phyloP scores from a whole-genome alignment of 163 green algal species.

The Picocystis sp. region DNA sequence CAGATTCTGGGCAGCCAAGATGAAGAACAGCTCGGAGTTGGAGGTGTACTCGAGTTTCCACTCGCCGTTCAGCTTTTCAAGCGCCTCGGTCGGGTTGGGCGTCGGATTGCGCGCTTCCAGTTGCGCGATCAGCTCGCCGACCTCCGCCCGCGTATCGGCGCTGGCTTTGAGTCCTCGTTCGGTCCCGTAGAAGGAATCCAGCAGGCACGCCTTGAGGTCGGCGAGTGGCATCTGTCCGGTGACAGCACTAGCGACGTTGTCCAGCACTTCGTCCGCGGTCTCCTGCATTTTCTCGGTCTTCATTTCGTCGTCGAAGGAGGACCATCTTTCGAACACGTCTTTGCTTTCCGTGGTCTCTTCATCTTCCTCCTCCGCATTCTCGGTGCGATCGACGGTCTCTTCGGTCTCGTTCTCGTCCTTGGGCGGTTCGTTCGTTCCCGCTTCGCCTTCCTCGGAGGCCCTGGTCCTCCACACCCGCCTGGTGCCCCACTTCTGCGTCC shows the following conservation, averaged over 20 bases:
- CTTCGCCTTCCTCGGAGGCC: no score
- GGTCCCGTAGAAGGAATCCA: conserved; percentile 54
- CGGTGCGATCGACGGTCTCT: no score
- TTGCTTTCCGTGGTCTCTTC: no score
- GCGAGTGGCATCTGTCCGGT: background rate
- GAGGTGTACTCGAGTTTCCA: conserved; percentile 53
- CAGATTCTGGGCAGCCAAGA: conserved; percentile 34
- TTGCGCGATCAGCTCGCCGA: conserved; percentile 59
- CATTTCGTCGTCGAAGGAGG: conserved; percentile 11
- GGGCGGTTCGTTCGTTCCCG: no score
- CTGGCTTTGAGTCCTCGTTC: conserved; percentile 41
- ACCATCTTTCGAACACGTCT: no score
- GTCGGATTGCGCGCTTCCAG: conserved; percentile 56
- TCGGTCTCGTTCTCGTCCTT: no score
- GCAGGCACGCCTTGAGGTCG: conserved; percentile 29
- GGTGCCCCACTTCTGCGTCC: no score
- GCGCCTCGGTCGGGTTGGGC: conserved; percentile 23
- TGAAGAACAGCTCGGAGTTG: conserved; percentile 30
- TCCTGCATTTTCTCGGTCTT: conserved; percentile 17
- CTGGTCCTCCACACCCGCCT: no score
- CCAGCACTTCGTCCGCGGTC: background rate
- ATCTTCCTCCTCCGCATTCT: no score
- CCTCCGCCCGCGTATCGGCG: conserved; percentile 41
- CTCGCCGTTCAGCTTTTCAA: conserved; percentile 31
- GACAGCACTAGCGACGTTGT: background rate